Evolutionary conservation across 2,329 filamentous ascomycete species (phyloP).

Genomic region (Aspergillus fijiensis): DNA sequence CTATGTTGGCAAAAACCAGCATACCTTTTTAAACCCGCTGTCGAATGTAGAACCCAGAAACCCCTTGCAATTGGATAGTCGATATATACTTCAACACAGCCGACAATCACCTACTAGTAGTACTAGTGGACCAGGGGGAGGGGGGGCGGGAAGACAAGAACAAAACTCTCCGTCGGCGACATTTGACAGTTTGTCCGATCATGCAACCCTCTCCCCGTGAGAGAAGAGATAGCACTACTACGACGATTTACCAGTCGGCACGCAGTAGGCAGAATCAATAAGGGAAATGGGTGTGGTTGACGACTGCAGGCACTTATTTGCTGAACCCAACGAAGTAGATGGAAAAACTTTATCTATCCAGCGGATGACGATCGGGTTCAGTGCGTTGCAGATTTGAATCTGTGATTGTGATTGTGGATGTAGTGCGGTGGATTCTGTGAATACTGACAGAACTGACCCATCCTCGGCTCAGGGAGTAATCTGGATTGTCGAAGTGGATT

Average conservation of each 20-base stretch:
- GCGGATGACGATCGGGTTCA: constrained; percentile 4
- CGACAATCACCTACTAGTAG: too few relatives aligned
- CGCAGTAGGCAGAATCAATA: neutral
- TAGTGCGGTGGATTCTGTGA: neutral
- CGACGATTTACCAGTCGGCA: too few relatives aligned
- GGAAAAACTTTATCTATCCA: neutral
- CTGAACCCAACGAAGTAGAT: neutral
- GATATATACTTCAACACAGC: too few relatives aligned
- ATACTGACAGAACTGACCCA: too few relatives aligned
- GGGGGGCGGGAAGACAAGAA: too few relatives aligned
- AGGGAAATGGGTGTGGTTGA: neutral
- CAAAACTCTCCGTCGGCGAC: too few relatives aligned
- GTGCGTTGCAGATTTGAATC: neutral
- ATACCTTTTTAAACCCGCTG: neutral
- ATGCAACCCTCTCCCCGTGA: neutral
- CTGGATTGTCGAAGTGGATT: neutral
- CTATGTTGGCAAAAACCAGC: too few relatives aligned
- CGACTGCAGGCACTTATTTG: neutral
- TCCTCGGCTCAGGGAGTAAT: too few relatives aligned
- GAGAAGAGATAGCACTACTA: too few relatives aligned
- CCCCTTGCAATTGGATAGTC: too few relatives aligned
- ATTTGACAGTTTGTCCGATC: too few relatives aligned
- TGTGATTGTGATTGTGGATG: neutral
- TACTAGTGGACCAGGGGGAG: too few relatives aligned
- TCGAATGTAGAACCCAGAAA: neutral